Conservation (phyloP, 2,329 filamentous ascomycete species). For the Aspergillus nomiae region DNA sequence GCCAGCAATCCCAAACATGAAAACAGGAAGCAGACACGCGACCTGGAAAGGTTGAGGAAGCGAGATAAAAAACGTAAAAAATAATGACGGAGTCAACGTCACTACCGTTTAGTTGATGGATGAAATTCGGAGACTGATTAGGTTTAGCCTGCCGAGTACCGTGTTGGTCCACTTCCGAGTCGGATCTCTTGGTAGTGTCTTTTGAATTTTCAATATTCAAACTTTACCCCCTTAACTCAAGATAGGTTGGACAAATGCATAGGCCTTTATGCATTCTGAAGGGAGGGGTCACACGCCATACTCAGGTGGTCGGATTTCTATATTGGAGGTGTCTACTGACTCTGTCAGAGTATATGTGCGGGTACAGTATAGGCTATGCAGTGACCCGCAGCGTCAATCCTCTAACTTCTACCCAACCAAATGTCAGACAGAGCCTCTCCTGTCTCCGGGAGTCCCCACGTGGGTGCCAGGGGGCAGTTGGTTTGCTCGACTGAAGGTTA, state of each 20-base stretch:
- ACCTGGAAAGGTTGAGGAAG: not conserved
- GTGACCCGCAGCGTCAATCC: not conserved
- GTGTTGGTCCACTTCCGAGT: not conserved
- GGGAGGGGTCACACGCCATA: not conserved
- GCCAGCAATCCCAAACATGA: not conserved
- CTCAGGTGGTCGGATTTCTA: not conserved
- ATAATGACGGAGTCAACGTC: not conserved
- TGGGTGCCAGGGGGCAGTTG: not conserved
- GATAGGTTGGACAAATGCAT: not conserved
- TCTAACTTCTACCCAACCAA: not conserved
- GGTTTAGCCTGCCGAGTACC: conserved; percentile 1
- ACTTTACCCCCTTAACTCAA: not conserved
- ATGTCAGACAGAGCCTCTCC: not conserved
- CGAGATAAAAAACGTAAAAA: not conserved
- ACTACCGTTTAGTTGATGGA: not conserved
- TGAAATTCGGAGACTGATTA: not conserved
- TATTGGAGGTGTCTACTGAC: not conserved
- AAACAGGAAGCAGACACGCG: not conserved
- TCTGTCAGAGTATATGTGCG: not conserved
- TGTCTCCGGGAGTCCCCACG: not conserved
- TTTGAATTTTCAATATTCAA: not conserved
- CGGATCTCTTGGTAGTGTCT: not conserved
- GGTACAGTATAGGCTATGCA: not conserved
- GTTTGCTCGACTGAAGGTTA: not conserved
- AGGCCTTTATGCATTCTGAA: not conserved